Base-by-base conservation (phyloP, 768 basidiomycete species). In the Boletus sp. region DNA sequence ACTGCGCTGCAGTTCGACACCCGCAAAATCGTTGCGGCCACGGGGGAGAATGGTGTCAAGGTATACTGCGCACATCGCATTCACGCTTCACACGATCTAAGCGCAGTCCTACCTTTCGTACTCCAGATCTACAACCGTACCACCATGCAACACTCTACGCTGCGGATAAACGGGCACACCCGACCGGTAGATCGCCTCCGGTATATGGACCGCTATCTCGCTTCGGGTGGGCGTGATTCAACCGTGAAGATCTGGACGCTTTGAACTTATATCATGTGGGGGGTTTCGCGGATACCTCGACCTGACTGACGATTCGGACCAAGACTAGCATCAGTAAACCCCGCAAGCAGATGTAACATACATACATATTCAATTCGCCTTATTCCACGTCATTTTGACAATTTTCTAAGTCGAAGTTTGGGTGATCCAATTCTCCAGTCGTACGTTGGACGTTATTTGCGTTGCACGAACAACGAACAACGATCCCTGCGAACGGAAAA, bases 201-300 rank as follows among this genome's bases (percentile, higher is more conserved):
- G 45, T 98, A 96, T 73, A 96, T 97, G 87, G 97, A 98, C 71
- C 85, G 88, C 45, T 99, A 97, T 72, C 77, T 98, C 43, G 86
- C 91, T 29, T 90, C 90, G 9, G 97, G 97, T 33, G 93, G 87
- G 47, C 83, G 88, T 48, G 97, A 98, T 72, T 77, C 89, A 19
- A 76, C 79, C 46, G 80, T 96, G 60, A 97, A 95, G 75, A 86
- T 96, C 59, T 98, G 95, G 95, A 92, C 93, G 44, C 74, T 98
- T 70, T 98, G 79, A 77, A 35, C 23, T 10, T 48, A 51, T 55
- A 51, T 58, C 52, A 32, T 29, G 14, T 39, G 42, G 42, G 29
- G 29, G 33, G 19, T 23, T 40, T 56, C 23, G 44, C 7, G 30
- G 56, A 62, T 65, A 63, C 58, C 63, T 27, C n/a, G 48, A 56